phyloP scores from a whole-genome alignment of 2,329 filamentous ascomycete genomes.

The Ceratocystis papillata region DNA sequence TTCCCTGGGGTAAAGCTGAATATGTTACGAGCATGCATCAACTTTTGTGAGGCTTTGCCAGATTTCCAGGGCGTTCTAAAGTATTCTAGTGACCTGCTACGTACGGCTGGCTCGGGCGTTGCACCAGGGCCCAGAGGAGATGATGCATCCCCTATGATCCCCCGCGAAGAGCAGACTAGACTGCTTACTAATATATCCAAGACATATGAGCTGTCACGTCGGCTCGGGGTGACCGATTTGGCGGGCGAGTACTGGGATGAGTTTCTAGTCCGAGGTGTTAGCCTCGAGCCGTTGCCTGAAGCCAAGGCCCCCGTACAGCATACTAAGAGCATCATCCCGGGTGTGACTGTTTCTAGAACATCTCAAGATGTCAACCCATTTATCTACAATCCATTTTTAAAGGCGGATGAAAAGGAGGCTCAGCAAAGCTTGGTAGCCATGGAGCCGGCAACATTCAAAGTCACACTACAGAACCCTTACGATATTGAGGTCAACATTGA shows the following conservation, averaged over 20 bases:
- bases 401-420: slow-evolving; percentile 46
- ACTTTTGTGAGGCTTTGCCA: slow-evolving; percentile 84
- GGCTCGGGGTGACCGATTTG: slow-evolving; percentile 58
- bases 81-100: slow-evolving; percentile 73
- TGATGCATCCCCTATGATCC: slow-evolving; percentile 58
- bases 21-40: slow-evolving; percentile 78
- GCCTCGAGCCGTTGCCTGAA: slow-evolving; percentile 52
- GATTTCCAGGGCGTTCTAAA: slow-evolving; percentile 83
- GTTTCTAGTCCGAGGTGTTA: slow-evolving; percentile 71
- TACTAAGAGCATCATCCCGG: slow-evolving; percentile 44
- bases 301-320: slow-evolving; percentile 57
- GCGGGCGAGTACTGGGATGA: slow-evolving; percentile 94
- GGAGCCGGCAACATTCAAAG: slow-evolving; percentile 64
- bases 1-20: slow-evolving; percentile 73
- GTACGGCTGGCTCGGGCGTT: slow-evolving; percentile 68
- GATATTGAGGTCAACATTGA: slow-evolving; percentile 89
- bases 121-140: slow-evolving; percentile 60
- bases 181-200: slow-evolving; percentile 78
- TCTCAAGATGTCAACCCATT: slow-evolving; percentile 68
- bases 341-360: slow-evolving; percentile 39
- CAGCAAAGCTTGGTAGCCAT: slow-evolving; percentile 66
- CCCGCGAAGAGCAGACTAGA: slow-evolving; percentile 71
- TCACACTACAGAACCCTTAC: slow-evolving; percentile 87
- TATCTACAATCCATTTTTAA: slow-evolving; percentile 84
- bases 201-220: slow-evolving; percentile 65